Percentiles rank a stretch among this genome's conserved stretches.
Conservation (phyloP, 129 eudicot genomes). For the Artemisia annua region DNA sequence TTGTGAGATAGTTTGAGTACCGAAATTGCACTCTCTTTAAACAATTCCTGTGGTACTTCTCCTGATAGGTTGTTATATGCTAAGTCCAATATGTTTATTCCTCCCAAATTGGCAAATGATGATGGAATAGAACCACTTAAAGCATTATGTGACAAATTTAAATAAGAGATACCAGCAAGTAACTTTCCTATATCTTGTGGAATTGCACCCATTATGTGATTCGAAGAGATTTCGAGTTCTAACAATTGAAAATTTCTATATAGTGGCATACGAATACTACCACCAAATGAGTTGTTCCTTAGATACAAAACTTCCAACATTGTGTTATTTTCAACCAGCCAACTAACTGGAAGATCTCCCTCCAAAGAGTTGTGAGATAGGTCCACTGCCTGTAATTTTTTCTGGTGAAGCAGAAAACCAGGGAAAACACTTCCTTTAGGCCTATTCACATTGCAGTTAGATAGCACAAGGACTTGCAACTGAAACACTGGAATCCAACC, state of each 20-base stretch:
- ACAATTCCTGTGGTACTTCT: conserved; percentile 31
- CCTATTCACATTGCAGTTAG: conserved; percentile 22
- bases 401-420: conserved; percentile 30
- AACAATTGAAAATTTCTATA: not conserved
- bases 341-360: conserved; percentile 21
- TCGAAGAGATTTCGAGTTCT: conserved; percentile 5
- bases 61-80: conserved; percentile 33
- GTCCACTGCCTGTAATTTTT: conserved; percentile 13
- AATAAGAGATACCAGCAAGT: not conserved
- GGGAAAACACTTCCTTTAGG: conserved; percentile 16
- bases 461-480: conserved; percentile 22
- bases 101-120: not conserved
- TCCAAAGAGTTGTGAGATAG: conserved; percentile 25
- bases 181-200: not conserved
- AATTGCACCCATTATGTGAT: conserved; percentile 10
- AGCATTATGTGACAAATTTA: conserved; percentile 22
- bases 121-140: conserved; percentile 19
- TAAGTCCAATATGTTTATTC: not conserved
- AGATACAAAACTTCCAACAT: not conserved
- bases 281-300: conserved; percentile 19
- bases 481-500: conserved; percentile 36
- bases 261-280: not conserved
- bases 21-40: fast-evolving
- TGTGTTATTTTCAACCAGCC: conserved; percentile 39
- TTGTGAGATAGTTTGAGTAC: conserved; percentile 27